Percentiles rank a stretch among this genome's conserved stretches.
phyloP scores from a whole-genome alignment of 2,329 filamentous ascomycete genomes.

The Daldinia eschscholtzii region DNA sequence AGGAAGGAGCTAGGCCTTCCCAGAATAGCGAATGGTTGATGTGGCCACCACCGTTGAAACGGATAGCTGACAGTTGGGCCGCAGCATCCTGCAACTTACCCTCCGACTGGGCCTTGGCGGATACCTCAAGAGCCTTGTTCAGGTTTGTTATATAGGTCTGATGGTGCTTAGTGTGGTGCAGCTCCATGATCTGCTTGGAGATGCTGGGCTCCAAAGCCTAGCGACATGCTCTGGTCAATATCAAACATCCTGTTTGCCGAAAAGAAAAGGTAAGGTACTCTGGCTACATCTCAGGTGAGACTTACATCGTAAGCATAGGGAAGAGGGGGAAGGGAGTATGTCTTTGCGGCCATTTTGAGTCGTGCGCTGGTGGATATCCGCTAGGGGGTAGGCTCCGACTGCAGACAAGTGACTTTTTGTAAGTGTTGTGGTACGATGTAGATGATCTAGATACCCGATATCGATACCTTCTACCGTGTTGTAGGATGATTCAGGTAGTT shows the following conservation, averaged over 20 bases:
- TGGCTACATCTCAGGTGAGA: constrained; percentile 28
- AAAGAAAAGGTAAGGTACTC: neutral
- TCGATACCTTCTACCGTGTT: neutral
- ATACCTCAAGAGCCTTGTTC: constrained; percentile 73
- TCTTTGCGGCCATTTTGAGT: constrained; percentile 55
- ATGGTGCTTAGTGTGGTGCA: constrained; percentile 84
- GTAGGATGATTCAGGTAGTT: neutral
- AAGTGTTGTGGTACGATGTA: constrained; percentile 1
- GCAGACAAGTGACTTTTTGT: neutral
- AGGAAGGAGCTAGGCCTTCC: constrained; percentile 79
- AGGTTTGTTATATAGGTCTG: constrained; percentile 83
- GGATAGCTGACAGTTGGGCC: constrained; percentile 76
- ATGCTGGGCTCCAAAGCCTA: constrained; percentile 80
- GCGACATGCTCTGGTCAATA: constrained; percentile 23
- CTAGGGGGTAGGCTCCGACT: neutral
- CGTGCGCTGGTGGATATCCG: constrained; percentile 12
- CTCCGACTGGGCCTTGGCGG: constrained; percentile 66
- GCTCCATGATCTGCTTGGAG: constrained; percentile 82
- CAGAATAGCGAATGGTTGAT: constrained; percentile 95
- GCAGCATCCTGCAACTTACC: constrained; percentile 71
- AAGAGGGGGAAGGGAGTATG: constrained; percentile 73
- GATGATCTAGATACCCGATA: neutral
- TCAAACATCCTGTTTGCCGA: constrained; percentile 4
- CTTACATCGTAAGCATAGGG: constrained; percentile 79
- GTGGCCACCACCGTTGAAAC: constrained; percentile 92